Percentiles rank a stretch among this genome's conserved stretches.
These are phyloP conservation scores for Pythium folliculosum DNA, from an alignment of 352 stramenopile genomes.

Conservation along the genomic window DNA sequence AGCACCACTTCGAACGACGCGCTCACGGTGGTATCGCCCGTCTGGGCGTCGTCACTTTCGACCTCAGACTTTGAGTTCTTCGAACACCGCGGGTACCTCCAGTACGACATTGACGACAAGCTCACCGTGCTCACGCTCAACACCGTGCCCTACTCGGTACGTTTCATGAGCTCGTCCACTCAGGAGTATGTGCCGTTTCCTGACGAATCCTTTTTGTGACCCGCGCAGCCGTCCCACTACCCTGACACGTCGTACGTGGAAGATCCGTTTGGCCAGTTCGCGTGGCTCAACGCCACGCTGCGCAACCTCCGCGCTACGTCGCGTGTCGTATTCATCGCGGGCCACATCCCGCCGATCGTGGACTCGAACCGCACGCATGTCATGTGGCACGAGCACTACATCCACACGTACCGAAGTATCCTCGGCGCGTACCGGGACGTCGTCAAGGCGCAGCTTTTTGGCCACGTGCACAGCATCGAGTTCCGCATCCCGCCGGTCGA, in stretches of 20 bases:
- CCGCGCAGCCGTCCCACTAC: conserved; percentile 59
- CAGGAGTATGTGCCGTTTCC: neutral
- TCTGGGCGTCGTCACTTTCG: conserved; percentile 59
- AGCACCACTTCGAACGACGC: conserved; percentile 42
- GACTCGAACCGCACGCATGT: conserved; percentile 81
- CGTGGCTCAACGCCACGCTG: conserved; percentile 86
- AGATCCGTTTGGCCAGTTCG: conserved; percentile 91
- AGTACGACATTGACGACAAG: conserved; percentile 65
- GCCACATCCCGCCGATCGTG: conserved; percentile 91
- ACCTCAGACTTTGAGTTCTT: conserved; percentile 53
- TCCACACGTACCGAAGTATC: conserved; percentile 79
- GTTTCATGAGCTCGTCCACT: neutral
- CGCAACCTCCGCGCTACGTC: conserved; percentile 35
- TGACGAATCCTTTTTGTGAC: neutral
- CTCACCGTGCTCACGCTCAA: conserved; percentile 77
- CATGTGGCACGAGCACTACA: conserved; percentile 88
- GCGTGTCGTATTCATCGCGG: conserved; percentile 83
- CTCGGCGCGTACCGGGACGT: conserved; percentile 55
- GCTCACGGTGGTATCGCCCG: conserved; percentile 52
- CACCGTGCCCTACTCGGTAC: conserved; percentile 79
- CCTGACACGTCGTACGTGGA: conserved; percentile 63
- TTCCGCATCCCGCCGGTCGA: conserved; percentile 59
- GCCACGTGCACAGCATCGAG: conserved; percentile 92
- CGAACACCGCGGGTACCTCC: conserved; percentile 59
- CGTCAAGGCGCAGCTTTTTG: conserved; percentile 90